A percentile compares a stretch with the other conserved stretches of the same genome.
Evolutionary conservation across 208 protist genomes (phyloP).

Genomic region (Trypanosoma avium): DNA sequence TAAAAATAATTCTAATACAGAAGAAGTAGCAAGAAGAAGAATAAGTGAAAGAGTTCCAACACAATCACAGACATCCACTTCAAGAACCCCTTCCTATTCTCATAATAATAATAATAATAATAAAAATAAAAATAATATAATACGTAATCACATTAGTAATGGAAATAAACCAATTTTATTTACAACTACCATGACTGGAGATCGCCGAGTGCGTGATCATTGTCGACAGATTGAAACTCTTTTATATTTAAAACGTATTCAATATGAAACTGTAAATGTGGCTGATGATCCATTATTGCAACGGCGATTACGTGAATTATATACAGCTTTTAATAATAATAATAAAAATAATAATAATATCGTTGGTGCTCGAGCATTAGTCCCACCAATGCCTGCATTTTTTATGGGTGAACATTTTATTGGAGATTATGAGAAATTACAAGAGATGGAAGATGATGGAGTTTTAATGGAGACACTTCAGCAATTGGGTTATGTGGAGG

Average conservation of each 20-base stretch:
- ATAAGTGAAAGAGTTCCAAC: too few relatives aligned
- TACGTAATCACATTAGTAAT: too few relatives aligned
- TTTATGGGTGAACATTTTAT: constrained; percentile 62
- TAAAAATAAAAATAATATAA: constrained; percentile 35
- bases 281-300: constrained; percentile 60
- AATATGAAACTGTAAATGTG: constrained; percentile 64
- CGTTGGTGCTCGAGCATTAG: constrained; percentile 20
- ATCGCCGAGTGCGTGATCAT: constrained; percentile 50
- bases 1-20: too few relatives aligned
- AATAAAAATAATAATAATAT: too few relatives aligned
- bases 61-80: background rate
- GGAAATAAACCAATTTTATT: constrained; percentile 60
- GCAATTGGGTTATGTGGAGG: constrained; percentile 24
- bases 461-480: constrained; percentile 44
- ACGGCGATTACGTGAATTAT: constrained; percentile 40
- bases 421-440: constrained; percentile 52
- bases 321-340: constrained; percentile 32
- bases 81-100: too few relatives aligned
- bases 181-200: constrained; percentile 67
- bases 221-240: constrained; percentile 55
- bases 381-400: constrained; percentile 44
- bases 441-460: constrained; percentile 73
- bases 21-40: too few relatives aligned
- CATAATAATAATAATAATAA: too few relatives aligned
- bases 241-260: constrained; percentile 65